Percentiles rank a stretch among this genome's conserved stretches.
Evolutionary conservation across 352 stramenopile species (phyloP).

Genomic region (Pythium pyrilobum): DNA sequence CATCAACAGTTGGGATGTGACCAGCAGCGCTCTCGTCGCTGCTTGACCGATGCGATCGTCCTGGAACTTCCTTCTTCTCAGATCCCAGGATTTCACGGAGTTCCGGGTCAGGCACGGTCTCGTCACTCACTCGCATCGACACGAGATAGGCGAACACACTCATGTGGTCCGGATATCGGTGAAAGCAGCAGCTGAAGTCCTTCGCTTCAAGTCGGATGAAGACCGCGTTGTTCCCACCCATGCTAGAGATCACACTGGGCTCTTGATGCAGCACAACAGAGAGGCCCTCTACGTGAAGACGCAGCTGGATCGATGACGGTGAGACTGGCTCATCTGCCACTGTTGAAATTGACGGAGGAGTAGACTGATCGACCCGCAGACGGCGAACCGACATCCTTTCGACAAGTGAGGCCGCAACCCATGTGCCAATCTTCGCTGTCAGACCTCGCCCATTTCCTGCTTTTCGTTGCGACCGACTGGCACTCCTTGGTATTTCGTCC

Average conservation of each 20-base stretch:
- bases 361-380: constrained; percentile 8
- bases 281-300: constrained; percentile 65
- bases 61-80: background rate
- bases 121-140: constrained; percentile 67
- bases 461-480: background rate
- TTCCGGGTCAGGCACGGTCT: constrained; percentile 51
- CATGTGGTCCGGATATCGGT: constrained; percentile 62
- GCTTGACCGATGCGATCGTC: background rate
- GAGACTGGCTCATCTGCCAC: background rate
- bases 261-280: constrained; percentile 61
- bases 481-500: background rate
- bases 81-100: constrained; percentile 41
- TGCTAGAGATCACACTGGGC: constrained; percentile 21
- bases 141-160: constrained; percentile 68
- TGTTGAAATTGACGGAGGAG: background rate
- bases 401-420: constrained; percentile 18
- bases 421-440: constrained; percentile 23
- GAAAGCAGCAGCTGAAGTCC: constrained; percentile 67
- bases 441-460: background rate
- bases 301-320: constrained; percentile 56
- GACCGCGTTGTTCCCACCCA: constrained; percentile 15
- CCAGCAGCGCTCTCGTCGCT: constrained; percentile 4
- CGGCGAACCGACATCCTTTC: constrained; percentile 13
- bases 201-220: constrained; percentile 64
- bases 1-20: constrained; percentile 53